phyloP scores from a whole-genome alignment of 495 filamentous ascomycete species.

The Alectoria sarmentosa region DNA sequence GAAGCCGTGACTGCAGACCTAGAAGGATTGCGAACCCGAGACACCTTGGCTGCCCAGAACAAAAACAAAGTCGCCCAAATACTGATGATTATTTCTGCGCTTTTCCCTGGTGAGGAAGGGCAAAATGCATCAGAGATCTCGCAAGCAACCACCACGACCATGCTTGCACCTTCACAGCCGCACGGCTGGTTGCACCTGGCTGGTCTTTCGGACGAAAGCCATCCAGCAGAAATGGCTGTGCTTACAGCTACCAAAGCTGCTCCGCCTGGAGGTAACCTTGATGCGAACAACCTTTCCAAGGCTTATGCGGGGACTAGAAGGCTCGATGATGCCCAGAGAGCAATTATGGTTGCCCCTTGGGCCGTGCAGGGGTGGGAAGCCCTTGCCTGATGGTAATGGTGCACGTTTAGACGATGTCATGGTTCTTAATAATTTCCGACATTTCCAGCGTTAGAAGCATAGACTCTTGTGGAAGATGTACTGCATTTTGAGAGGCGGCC shows the following conservation, averaged over 20 bases:
- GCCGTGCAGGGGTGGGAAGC: slow-evolving; percentile 54
- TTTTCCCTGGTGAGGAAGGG: slow-evolving; percentile 31
- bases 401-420: slow-evolving; percentile 13
- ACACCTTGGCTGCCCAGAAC: slow-evolving; percentile 43
- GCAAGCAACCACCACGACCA: slow-evolving; percentile 62
- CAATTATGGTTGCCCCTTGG: slow-evolving; percentile 81
- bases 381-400: slow-evolving; percentile 19
- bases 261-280: slow-evolving; percentile 61
- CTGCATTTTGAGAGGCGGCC: neutral
- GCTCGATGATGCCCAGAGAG: slow-evolving; percentile 64
- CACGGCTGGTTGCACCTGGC: slow-evolving; percentile 72
- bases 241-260: slow-evolving; percentile 65
- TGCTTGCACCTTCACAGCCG: slow-evolving; percentile 67
- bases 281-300: slow-evolving; percentile 58
- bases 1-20: slow-evolving; percentile 79
- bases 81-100: slow-evolving; percentile 46
- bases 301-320: slow-evolving; percentile 72
- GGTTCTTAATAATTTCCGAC: neutral
- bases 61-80: slow-evolving; percentile 49
- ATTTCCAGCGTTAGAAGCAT: neutral
- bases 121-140: slow-evolving; percentile 19
- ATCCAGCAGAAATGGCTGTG: slow-evolving; percentile 73
- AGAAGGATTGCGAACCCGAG: slow-evolving; percentile 56
- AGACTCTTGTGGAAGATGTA: neutral
- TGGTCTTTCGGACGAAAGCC: slow-evolving; percentile 42